These are phyloP conservation scores for Noccaea caerulescens DNA, from an alignment of 345 rosid species.

Conservation along the genomic window DNA sequence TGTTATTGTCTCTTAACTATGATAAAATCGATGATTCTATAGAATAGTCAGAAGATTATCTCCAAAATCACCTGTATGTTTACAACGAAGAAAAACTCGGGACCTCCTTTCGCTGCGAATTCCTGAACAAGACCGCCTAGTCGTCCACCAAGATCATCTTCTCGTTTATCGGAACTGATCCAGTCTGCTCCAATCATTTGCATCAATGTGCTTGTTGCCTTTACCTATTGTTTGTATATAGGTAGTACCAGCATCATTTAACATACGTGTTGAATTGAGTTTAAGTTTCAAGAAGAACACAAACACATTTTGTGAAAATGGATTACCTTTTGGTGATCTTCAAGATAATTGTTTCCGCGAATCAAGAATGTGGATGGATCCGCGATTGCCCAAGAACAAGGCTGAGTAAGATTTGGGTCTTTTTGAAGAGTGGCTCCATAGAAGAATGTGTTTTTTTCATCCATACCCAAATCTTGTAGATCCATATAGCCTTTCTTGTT, in stretches of 20 bases:
- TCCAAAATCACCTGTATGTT: constrained; percentile 65
- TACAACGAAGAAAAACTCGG: constrained; percentile 83
- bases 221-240: constrained; percentile 48
- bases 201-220: constrained; percentile 72
- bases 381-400: constrained; percentile 76
- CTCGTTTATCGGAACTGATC: constrained; percentile 72
- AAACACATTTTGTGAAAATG: background rate
- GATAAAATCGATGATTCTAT: background rate
- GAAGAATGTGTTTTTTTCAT: constrained; percentile 46
- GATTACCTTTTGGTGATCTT: constrained; percentile 71
- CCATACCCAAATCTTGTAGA: constrained; percentile 55
- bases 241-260: constrained; percentile 7
- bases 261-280: background rate
- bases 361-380: constrained; percentile 78
- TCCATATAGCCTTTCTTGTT: constrained; percentile 73
- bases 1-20: background rate
- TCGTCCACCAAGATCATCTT: constrained; percentile 79
- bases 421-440: constrained; percentile 78
- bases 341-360: constrained; percentile 75
- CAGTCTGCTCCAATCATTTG: constrained; percentile 97
- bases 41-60: background rate
- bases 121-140: constrained; percentile 71
- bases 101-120: constrained; percentile 57
- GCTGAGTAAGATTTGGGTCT: constrained; percentile 57
- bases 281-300: constrained; percentile 1